Evolutionary conservation across 352 stramenopile genomes (phyloP), one percentile per base, ranked within the genome.

Genomic region (Phytophthora foliorum): DNA sequence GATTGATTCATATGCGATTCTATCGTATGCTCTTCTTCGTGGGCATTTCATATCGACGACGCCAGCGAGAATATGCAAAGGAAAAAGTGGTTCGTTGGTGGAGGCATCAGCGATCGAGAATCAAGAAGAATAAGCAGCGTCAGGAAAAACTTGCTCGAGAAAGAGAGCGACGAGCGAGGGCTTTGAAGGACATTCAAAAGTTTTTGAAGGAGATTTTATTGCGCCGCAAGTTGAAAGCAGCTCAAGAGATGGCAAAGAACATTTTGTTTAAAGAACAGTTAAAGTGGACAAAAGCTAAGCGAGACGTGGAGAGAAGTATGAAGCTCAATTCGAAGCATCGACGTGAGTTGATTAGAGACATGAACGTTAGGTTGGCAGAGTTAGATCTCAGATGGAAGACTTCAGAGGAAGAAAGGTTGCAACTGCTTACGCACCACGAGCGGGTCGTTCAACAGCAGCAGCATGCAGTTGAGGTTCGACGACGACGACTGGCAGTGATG

Each of bases 181-280:
- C 81, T 36, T 38, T 62, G 5, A 75, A 69, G 19, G 64, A 75
- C 24, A 58, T 90, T n/a, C 72, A 87, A 48, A 57, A 60, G 1
- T 88, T 85, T 16, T 52, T 88, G 7, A 77, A 67, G 3, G 80
- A 91, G 63, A 65, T 76, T 54, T 8, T 82, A 16, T 56, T 91
- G 3, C 77, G 77, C 1, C 57, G 64, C 2, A 64, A 68, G 44
- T 53, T 91, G 19, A 73, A 68, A n/a, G 57, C 61, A 21, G 80
- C 63, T 5, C 63, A 77, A 17, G 69, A 74, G 24, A 55, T 58
- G 36, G 61, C 78, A 13, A 80, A 77, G 19, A 77, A 75, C 4
- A 59, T 84, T 10, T 53, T 81, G 21, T 82, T 86, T 45, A 79
- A 85, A 31, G 56, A 84, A 27, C 72, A 86, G 17, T 50, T 89